A percentile compares a stretch with the other conserved stretches of the same genome.
phyloP scores from a whole-genome alignment of 257 asterid species.

The Solanum corneliomulleri region DNA sequence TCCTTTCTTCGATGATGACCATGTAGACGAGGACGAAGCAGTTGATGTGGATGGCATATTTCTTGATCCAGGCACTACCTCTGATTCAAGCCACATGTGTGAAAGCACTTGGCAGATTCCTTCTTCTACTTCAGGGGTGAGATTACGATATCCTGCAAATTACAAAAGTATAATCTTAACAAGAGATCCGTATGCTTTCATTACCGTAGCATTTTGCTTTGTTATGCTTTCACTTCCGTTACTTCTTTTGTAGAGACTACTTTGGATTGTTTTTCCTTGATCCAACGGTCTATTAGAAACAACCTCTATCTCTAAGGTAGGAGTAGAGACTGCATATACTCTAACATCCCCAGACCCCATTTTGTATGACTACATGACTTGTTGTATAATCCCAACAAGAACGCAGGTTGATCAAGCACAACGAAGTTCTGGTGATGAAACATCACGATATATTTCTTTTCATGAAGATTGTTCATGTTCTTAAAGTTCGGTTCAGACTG shows the following conservation, averaged over 20 bases:
- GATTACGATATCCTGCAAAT: conserved; percentile 55
- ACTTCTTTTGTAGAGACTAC: neutral
- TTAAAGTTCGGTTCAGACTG: neutral
- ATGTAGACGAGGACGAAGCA: conserved; percentile 30
- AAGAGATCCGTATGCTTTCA: neutral
- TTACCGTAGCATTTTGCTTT: neutral
- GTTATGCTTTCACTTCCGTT: neutral
- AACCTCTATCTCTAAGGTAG: neutral
- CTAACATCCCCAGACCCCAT: neutral
- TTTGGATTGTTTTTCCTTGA: neutral
- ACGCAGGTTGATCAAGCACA: neutral
- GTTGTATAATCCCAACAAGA: neutral
- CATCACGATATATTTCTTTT: neutral
- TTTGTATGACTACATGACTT: neutral
- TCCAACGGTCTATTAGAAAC: neutral
- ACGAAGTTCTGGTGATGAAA: neutral
- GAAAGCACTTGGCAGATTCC: conserved; percentile 96
- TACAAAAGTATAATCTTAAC: neutral
- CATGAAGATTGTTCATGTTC: neutral
- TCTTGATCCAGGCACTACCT: conserved; percentile 47
- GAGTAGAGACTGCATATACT: neutral
- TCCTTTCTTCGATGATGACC: conserved; percentile 17
- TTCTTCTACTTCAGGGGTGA: conserved; percentile 78
- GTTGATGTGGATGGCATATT: conserved; percentile 34
- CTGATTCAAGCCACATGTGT: conserved; percentile 87